Conservation (phyloP, 306 rosid genomes). For the Quercus glauca region DNA sequence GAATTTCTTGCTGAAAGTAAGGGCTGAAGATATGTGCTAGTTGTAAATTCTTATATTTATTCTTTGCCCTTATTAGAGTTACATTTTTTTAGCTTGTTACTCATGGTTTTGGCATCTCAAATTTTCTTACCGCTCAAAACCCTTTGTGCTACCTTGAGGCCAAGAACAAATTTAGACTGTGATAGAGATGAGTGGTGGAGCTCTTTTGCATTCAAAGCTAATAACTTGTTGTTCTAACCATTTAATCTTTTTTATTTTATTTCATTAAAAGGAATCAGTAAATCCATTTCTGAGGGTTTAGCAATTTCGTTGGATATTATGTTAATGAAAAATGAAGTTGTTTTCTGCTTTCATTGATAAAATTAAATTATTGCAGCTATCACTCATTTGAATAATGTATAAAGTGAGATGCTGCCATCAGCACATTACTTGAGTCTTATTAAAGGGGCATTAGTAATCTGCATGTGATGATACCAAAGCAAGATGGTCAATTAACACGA, state of each 20-base stretch:
- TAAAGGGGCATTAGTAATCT: not conserved
- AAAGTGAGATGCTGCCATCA: too few species aligned
- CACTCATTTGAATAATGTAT: too few species aligned
- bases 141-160: too few species aligned
- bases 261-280: not conserved
- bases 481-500: not conserved
- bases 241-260: not conserved
- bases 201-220: too few species aligned
- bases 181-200: too few species aligned
- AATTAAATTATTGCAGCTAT: not conserved
- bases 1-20: not conserved
- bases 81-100: too few species aligned
- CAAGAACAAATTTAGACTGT: too few species aligned
- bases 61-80: too few species aligned
- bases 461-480: not conserved
- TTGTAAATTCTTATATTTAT: too few species aligned
- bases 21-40: not conserved
- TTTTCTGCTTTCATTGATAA: slow-evolving; percentile 7
- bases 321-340: slow-evolving; percentile 1
- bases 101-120: too few species aligned
- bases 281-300: slow-evolving; percentile 9
- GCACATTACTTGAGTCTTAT: not conserved
- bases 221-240: too few species aligned
- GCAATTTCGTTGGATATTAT: not conserved
- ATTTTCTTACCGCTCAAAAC: too few species aligned